phyloP scores from a whole-genome alignment of 768 basidiomycete genomes.

The Hericium coralloides region DNA sequence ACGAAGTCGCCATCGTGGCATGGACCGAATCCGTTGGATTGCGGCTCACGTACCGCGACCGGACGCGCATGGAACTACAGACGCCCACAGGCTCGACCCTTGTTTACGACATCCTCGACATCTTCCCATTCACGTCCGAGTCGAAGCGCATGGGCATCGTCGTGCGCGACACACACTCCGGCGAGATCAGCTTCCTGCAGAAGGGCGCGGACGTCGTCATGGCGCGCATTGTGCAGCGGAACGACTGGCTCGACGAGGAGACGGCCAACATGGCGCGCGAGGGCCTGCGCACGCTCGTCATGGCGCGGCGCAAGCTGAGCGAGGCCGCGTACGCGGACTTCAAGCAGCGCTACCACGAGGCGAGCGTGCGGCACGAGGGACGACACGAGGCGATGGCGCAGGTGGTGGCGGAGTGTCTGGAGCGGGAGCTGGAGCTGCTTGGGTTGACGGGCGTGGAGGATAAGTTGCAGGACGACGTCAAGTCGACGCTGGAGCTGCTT shows the following conservation, averaged over 20 bases:
- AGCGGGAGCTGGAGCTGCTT: conserved; percentile 84
- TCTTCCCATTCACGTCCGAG: conserved; percentile 98
- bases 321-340: conserved; percentile 66
- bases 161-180: conserved; percentile 66
- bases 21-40: conserved; percentile 96
- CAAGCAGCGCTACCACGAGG: conserved; percentile 60
- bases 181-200: conserved; percentile 84
- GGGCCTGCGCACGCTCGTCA: conserved; percentile 88
- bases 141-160: conserved; percentile 99
- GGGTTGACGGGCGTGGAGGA: conserved; percentile 99
- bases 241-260: conserved; percentile 99
- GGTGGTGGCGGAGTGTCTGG: conserved; percentile 70
- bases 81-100: conserved; percentile 57
- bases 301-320: conserved; percentile 73
- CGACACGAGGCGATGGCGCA: conserved; percentile 73
- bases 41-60: conserved; percentile 81
- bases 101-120: conserved; percentile 78
- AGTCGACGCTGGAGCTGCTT: conserved; percentile 83
- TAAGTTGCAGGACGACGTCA: conserved; percentile 96
- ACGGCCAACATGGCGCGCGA: conserved; percentile 98
- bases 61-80: conserved; percentile 80
- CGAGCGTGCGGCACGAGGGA: conserved; percentile 70
- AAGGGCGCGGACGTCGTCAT: conserved; percentile 99
- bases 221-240: conserved; percentile 88
- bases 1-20: conserved; percentile 96